phyloP scores from a whole-genome alignment of 73 alveolate species.

The Paramecium sexaurelia region DNA sequence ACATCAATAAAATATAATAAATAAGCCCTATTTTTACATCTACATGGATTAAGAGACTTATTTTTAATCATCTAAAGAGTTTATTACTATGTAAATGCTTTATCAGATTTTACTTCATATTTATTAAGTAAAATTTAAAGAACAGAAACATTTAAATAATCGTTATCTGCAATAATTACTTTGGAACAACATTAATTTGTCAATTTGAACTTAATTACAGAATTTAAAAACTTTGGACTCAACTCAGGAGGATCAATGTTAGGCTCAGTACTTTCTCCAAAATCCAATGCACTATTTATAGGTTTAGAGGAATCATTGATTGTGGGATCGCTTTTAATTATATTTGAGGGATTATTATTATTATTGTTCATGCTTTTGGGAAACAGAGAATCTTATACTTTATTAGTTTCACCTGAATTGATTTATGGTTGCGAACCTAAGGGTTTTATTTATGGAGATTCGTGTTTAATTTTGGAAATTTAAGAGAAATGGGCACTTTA shows the following conservation, averaged over 20 bases:
- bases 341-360: neutral
- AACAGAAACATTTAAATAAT: conserved; percentile 23
- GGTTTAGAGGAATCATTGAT: conserved; percentile 27
- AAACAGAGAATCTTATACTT: conserved; percentile 33
- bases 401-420: conserved; percentile 24
- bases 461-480: conserved; percentile 32
- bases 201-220: conserved; percentile 41
- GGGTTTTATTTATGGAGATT: neutral
- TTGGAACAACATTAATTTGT: conserved; percentile 50
- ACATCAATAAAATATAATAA: conserved; percentile 35
- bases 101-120: conserved; percentile 43
- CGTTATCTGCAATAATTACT: conserved; percentile 41
- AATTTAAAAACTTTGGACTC: neutral
- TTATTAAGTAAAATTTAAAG: conserved; percentile 22
- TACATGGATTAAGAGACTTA: conserved; percentile 21
- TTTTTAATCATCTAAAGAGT: neutral
- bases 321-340: neutral
- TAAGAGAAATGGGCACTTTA: conserved; percentile 56
- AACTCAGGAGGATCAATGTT: conserved; percentile 30
- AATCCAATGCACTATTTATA: neutral
- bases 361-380: neutral
- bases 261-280: conserved; percentile 50
- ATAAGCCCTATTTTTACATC: conserved; percentile 43
- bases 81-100: neutral
- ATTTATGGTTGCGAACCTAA: neutral